Percentiles rank a stretch among this genome's conserved stretches.
phyloP scores from a whole-genome alignment of 495 filamentous ascomycete genomes.

The Choiromyces venosus region DNA sequence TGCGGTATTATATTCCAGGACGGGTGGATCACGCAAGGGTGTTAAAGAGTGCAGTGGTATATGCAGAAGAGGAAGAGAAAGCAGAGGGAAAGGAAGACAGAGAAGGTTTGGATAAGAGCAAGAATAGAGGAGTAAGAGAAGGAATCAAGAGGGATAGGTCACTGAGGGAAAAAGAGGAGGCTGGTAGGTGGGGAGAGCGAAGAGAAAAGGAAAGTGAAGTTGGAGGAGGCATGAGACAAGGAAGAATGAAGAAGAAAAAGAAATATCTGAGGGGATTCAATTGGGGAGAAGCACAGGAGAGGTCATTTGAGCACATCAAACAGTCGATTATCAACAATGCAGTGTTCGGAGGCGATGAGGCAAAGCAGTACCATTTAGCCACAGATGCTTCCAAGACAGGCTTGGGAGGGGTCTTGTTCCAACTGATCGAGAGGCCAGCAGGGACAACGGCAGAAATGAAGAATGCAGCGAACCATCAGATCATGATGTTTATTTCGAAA shows the following conservation, averaged over 20 bases:
- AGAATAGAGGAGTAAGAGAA: too few relatives aligned
- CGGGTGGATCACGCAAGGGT: slow-evolving; percentile 3
- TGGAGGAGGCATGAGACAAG: too few relatives aligned
- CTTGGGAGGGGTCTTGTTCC: slow-evolving; percentile 4
- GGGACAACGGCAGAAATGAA: too few relatives aligned
- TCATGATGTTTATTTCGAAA: slow-evolving; percentile 7
- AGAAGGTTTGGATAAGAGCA: too few relatives aligned
- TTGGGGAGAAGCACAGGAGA: neutral
- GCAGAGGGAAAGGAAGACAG: neutral
- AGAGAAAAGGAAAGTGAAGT: too few relatives aligned
- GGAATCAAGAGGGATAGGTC: too few relatives aligned
- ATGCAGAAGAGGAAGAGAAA: too few relatives aligned
- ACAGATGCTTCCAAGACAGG: neutral
- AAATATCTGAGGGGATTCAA: neutral
- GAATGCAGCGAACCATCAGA: too few relatives aligned
- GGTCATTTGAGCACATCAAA: slow-evolving; percentile 8
- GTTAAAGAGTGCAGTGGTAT: too few relatives aligned
- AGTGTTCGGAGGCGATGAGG: neutral
- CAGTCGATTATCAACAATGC: neutral
- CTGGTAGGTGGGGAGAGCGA: too few relatives aligned
- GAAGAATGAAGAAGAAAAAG: neutral
- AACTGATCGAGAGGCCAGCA: neutral
- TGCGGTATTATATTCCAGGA: slow-evolving; percentile 1
- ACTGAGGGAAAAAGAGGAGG: too few relatives aligned
- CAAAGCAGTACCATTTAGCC: slow-evolving; percentile 2